phyloP scores from a whole-genome alignment of 495 filamentous ascomycete species.

The Penicillium roqueforti region DNA sequence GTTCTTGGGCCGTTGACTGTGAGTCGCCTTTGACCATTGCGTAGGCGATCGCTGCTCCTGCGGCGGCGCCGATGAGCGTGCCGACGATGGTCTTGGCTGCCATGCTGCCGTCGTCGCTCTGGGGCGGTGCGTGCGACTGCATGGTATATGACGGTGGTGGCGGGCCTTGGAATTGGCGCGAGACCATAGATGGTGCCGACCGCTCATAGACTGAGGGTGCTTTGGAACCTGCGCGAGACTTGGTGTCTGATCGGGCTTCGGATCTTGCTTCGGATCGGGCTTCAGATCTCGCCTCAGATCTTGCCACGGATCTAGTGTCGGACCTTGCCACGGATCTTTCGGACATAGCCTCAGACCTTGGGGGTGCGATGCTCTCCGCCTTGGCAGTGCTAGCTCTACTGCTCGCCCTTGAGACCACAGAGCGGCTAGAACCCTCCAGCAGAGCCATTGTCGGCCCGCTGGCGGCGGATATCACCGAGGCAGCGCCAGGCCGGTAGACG shows the following conservation, averaged over 20 bases:
- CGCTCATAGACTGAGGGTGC: constrained; percentile 30
- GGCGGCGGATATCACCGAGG: constrained; percentile 25
- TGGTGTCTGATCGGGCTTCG: constrained; percentile 5
- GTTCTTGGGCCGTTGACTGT: constrained; percentile 15
- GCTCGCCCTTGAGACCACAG: constrained; percentile 37
- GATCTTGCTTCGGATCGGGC: neutral
- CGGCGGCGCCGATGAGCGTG: constrained; percentile 70
- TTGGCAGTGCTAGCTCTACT: constrained; percentile 31
- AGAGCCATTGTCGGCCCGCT: constrained; percentile 31
- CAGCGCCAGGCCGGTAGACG: constrained; percentile 43
- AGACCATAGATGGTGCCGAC: constrained; percentile 25
- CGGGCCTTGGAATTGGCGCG: constrained; percentile 25
- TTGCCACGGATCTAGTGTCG: neutral
- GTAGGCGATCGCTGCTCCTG: constrained; percentile 71
- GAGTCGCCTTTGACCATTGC: constrained; percentile 57
- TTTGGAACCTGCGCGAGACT: constrained; percentile 29
- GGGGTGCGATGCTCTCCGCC: constrained; percentile 29
- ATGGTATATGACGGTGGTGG: constrained; percentile 31
- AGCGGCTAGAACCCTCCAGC: constrained; percentile 32
- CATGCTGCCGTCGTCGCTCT: constrained; percentile 37
- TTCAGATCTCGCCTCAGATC: constrained; percentile 19
- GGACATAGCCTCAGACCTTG: constrained; percentile 22
- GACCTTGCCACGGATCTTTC: constrained; percentile 19
- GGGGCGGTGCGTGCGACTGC: constrained; percentile 24
- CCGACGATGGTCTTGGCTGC: constrained; percentile 61